A percentile compares a stretch with the other conserved stretches of the same genome.
Evolutionary conservation across 2,329 filamentous ascomycete species (phyloP).

Genomic region (Pezicula rhizophila): DNA sequence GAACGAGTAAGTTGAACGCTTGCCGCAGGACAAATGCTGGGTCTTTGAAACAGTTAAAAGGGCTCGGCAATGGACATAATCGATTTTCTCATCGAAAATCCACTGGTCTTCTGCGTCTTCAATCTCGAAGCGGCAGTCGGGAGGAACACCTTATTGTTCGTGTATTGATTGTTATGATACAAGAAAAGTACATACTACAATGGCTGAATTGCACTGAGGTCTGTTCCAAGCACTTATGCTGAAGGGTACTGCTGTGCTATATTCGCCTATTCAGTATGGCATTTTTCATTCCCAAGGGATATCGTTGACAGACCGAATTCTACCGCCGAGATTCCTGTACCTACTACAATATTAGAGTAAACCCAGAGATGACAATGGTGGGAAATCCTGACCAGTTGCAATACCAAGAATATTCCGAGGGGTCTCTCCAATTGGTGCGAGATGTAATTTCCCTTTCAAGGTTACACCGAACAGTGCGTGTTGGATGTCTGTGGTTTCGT

Average conservation of each 20-base stretch:
- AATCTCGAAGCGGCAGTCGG: slow-evolving; percentile 43
- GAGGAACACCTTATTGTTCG: slow-evolving; percentile 24
- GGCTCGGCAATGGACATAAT: slow-evolving; percentile 31
- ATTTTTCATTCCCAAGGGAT: background rate
- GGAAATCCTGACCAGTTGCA: background rate
- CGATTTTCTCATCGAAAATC: slow-evolving; percentile 38
- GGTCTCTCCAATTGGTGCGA: background rate
- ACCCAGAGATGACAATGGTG: background rate
- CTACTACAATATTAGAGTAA: background rate
- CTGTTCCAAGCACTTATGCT: background rate
- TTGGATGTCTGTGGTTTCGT: background rate
- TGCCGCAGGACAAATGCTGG: background rate
- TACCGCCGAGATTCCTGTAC: slow-evolving; percentile 1
- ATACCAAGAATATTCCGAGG: slow-evolving; percentile 1
- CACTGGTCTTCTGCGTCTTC: slow-evolving; percentile 44
- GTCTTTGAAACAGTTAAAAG: slow-evolving; percentile 2
- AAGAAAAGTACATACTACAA: background rate
- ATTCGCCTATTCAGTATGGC: background rate
- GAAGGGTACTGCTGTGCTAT: background rate
- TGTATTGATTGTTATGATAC: background rate
- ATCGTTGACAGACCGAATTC: background rate
- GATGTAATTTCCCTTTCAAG: background rate
- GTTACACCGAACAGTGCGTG: background rate
- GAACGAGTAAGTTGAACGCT: slow-evolving; percentile 1
- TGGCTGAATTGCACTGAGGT: slow-evolving; percentile 3